These are phyloP conservation scores for Hypholoma fasciculare DNA, from an alignment of 768 basidiomycete genomes.

Conservation along the genomic window DNA sequence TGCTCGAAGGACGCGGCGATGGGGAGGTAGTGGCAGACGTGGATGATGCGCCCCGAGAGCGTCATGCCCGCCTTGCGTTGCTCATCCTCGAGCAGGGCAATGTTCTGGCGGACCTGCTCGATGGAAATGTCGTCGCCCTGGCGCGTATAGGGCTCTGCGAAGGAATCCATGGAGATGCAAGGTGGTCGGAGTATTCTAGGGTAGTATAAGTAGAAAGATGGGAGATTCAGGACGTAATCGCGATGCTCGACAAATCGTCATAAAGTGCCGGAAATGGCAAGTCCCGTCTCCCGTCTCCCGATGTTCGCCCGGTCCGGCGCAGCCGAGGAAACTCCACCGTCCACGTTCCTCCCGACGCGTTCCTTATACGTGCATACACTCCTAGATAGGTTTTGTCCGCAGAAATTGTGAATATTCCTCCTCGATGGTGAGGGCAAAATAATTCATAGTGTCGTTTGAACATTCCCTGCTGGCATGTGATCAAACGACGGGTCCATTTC, in stretches of 20 bases:
- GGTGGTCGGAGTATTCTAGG: background rate
- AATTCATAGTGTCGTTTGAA: background rate
- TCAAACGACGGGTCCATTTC: too few relatives aligned
- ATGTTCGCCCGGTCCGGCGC: constrained; percentile 21
- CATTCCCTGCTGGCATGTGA: too few relatives aligned
- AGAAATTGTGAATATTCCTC: background rate
- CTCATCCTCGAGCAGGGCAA: constrained; percentile 69
- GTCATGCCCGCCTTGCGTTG: constrained; percentile 69
- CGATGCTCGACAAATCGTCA: constrained; percentile 26
- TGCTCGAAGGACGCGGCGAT: constrained; percentile 59
- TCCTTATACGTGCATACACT: background rate
- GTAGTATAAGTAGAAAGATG: constrained; percentile 12
- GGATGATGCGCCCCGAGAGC: constrained; percentile 87
- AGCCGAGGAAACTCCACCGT: constrained; percentile 20
- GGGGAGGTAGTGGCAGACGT: constrained; percentile 90
- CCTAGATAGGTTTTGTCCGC: background rate
- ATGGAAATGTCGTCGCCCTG: constrained; percentile 66
- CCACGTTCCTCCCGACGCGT: constrained; percentile 7
- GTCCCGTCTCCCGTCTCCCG: constrained; percentile 16
- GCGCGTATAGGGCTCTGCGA: constrained; percentile 68
- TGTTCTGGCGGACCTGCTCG: constrained; percentile 72
- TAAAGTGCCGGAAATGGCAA: constrained; percentile 19
- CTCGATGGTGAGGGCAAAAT: background rate
- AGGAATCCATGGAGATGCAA: constrained; percentile 58
- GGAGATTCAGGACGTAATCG: constrained; percentile 15